These are phyloP conservation scores for Hibiscus tridactylites DNA, from an alignment of 345 rosid genomes.

Conservation along the genomic window DNA sequence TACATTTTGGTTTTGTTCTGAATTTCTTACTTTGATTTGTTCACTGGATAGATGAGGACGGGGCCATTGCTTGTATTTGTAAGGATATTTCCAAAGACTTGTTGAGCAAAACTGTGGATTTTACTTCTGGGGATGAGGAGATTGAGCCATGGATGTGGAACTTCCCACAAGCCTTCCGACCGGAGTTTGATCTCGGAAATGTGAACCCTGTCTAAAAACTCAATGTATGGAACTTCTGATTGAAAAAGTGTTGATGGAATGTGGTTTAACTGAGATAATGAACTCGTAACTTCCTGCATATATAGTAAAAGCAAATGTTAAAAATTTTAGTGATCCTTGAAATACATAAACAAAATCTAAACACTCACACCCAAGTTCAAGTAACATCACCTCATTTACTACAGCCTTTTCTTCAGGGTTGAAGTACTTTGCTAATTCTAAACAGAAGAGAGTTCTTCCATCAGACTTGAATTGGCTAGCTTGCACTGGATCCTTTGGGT, in stretches of 20 bases:
- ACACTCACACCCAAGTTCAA: no score
- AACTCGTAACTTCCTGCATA: conserved; percentile 57
- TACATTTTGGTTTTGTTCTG: neutral
- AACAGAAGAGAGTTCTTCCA: conserved; percentile 71
- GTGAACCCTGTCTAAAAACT: conserved; percentile 91
- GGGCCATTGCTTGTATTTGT: conserved; percentile 89
- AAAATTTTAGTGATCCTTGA: no score
- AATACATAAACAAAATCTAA: no score
- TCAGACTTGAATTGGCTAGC: conserved; percentile 73
- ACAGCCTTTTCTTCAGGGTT: conserved; percentile 28
- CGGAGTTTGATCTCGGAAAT: conserved; percentile 71
- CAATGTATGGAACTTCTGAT: conserved; percentile 65
- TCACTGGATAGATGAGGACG: conserved; percentile 80
- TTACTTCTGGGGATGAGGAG: conserved; percentile 80
- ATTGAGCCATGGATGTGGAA: conserved; percentile 98
- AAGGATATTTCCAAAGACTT: conserved; percentile 71
- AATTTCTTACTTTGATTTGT: conserved; percentile 69
- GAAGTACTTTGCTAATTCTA: conserved; percentile 83
- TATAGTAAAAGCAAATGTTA: conserved; percentile 7
- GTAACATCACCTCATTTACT: conserved; percentile 41
- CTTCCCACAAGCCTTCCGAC: conserved; percentile 90
- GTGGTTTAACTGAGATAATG: conserved; percentile 54
- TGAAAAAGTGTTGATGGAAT: conserved; percentile 63
- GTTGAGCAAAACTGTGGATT: conserved; percentile 54
- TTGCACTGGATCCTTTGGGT: conserved; percentile 61